These are phyloP conservation scores for Talaromyces sp. DNA, from an alignment of 2,329 filamentous ascomycete species.

Conservation along the genomic window DNA sequence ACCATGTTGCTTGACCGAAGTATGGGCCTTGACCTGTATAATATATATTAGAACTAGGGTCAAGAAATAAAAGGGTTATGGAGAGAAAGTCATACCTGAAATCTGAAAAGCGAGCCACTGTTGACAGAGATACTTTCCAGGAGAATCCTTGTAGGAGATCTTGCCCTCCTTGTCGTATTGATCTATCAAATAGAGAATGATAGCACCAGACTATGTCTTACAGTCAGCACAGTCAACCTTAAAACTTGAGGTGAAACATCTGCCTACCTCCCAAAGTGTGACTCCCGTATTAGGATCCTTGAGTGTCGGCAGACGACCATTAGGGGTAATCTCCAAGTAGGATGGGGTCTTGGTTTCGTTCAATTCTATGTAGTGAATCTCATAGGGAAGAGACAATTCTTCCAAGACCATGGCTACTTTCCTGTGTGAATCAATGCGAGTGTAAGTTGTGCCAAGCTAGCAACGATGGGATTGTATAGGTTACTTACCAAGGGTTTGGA, in stretches of 20 bases:
- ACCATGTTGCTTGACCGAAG: slow-evolving; percentile 14
- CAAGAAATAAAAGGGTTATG: neutral
- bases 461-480: neutral
- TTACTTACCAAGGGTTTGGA: slow-evolving; percentile 27
- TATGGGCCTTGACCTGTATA: slow-evolving; percentile 13
- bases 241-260: neutral
- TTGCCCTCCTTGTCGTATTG: slow-evolving; percentile 11
- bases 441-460: neutral
- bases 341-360: slow-evolving; percentile 20
- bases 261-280: slow-evolving; percentile 12
- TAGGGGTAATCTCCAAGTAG: slow-evolving; percentile 13
- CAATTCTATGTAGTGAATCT: slow-evolving; percentile 18
- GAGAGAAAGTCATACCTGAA: neutral
- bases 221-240: neutral
- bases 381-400: slow-evolving; percentile 27
- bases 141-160: neutral
- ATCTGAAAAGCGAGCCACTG: slow-evolving; percentile 15
- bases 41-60: neutral
- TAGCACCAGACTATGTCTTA: slow-evolving; percentile 21
- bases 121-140: neutral
- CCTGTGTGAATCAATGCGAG: neutral
- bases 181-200: slow-evolving; percentile 11
- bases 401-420: slow-evolving; percentile 27
- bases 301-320: slow-evolving; percentile 14
- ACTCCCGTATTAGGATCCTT: slow-evolving; percentile 15